These are phyloP conservation scores for Aspergillus quadricinctus DNA, from an alignment of 2,329 filamentous ascomycete genomes.

Conservation along the genomic window DNA sequence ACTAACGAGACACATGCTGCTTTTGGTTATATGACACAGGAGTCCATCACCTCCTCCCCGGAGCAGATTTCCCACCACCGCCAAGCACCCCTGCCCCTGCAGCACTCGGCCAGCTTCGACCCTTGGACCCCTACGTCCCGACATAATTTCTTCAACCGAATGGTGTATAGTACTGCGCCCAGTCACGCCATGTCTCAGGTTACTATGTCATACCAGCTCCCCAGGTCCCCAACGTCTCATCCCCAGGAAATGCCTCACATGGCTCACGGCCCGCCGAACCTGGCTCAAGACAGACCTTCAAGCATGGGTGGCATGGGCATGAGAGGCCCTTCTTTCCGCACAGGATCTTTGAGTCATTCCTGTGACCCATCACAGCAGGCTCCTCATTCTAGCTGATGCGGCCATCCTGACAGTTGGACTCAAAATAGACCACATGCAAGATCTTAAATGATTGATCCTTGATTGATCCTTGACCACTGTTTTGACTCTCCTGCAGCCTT, in stretches of 20 bases:
- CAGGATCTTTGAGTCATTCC: conserved; percentile 28
- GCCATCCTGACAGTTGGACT: not conserved
- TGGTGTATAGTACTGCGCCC: too few species aligned
- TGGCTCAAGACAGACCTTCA: conserved; percentile 12
- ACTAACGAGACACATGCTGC: conserved; percentile 26
- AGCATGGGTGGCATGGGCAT: conserved; percentile 17
- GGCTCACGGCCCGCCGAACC: conserved; percentile 11
- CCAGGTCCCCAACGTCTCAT: conserved; percentile 19
- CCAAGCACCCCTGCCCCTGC: conserved; percentile 16
- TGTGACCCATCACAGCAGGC: conserved; percentile 12
- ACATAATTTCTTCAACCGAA: conserved; percentile 28
- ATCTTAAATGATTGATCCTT: too few species aligned
- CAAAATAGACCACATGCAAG: conserved; percentile 19
- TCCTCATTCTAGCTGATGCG: conserved; percentile 10
- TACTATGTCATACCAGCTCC: conserved; percentile 26
- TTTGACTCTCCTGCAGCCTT: not conserved
- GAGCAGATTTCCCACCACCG: conserved; percentile 19
- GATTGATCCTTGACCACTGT: conserved; percentile 15
- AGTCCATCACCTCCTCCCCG: conserved; percentile 19
- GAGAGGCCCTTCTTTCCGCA: too few species aligned
- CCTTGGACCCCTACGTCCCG: conserved; percentile 31
- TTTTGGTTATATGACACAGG: conserved; percentile 28
- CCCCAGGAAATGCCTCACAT: conserved; percentile 20
- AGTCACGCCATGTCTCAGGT: too few species aligned
- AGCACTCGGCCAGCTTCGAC: conserved; percentile 19